Evolutionary conservation across 495 filamentous ascomycete species (phyloP).

Genomic region (Astrothelium subdiscretum): DNA sequence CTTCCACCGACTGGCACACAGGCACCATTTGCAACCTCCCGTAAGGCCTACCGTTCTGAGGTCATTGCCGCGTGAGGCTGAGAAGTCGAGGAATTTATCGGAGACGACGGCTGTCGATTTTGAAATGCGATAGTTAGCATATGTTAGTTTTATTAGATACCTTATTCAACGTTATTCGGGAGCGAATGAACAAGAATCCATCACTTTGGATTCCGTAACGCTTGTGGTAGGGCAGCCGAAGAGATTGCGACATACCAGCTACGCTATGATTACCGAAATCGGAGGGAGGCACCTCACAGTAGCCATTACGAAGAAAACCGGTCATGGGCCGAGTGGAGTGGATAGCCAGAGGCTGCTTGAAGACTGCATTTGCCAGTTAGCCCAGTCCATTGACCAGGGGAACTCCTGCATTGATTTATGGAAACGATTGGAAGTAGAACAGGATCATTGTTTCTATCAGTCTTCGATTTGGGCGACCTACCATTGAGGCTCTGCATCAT

Average conservation of each 20-base stretch:
- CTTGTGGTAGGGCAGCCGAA: neutral
- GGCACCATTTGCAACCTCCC: slow-evolving; percentile 48
- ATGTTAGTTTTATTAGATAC: too few relatives aligned
- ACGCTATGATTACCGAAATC: slow-evolving; percentile 28
- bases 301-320: slow-evolving; percentile 50
- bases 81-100: slow-evolving; percentile 49
- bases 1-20: slow-evolving; percentile 42
- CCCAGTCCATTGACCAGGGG: neutral
- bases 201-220: neutral
- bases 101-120: slow-evolving; percentile 35
- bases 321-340: slow-evolving; percentile 47
- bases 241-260: neutral
- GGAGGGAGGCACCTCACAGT: slow-evolving; percentile 38
- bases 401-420: neutral
- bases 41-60: slow-evolving; percentile 40
- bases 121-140: slow-evolving; percentile 13
- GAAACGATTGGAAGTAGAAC: neutral
- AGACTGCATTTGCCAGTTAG: slow-evolving; percentile 29
- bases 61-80: slow-evolving; percentile 45
- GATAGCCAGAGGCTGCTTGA: slow-evolving; percentile 42
- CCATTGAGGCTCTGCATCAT: neutral
- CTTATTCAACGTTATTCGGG: too few relatives aligned
- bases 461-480: neutral
- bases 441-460: neutral
- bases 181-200: too few relatives aligned